phyloP scores from a whole-genome alignment of 257 asterid genomes.

The Solanum chmielewskii region DNA sequence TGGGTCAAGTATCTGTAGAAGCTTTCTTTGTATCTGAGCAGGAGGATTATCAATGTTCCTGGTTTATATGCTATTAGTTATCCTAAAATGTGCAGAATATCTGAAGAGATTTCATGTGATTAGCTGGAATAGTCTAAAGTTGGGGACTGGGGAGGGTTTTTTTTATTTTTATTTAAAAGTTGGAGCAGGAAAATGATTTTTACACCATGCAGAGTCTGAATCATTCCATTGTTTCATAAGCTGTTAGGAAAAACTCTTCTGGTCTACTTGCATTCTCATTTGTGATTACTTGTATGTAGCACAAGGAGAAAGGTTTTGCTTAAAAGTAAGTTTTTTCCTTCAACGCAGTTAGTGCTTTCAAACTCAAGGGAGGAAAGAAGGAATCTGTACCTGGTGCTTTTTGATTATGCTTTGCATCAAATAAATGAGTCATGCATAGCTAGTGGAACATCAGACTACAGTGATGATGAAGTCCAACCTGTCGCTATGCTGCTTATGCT shows the following conservation, averaged over 20 bases:
- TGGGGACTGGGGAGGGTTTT: background rate
- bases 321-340: background rate
- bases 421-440: conserved; percentile 72
- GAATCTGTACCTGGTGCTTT: conserved; percentile 88
- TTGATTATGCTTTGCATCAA: conserved; percentile 84
- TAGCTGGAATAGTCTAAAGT: background rate
- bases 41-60: background rate
- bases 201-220: background rate
- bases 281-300: background rate
- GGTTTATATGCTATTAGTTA: background rate
- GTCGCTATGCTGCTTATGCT: conserved; percentile 90
- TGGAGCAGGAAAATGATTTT: background rate
- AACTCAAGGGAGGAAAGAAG: conserved; percentile 88
- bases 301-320: background rate
- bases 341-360: conserved; percentile 75
- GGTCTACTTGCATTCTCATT: background rate
- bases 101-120: background rate
- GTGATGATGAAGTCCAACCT: conserved; percentile 90
- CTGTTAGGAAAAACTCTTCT: background rate
- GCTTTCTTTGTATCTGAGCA: background rate
- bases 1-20: background rate
- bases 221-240: background rate
- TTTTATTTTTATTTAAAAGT: background rate
- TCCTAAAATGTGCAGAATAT: background rate
- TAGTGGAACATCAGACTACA: conserved; percentile 78